Base-by-base conservation (phyloP, 2,329 filamentous ascomycete species). In the Venturia pyrina region DNA sequence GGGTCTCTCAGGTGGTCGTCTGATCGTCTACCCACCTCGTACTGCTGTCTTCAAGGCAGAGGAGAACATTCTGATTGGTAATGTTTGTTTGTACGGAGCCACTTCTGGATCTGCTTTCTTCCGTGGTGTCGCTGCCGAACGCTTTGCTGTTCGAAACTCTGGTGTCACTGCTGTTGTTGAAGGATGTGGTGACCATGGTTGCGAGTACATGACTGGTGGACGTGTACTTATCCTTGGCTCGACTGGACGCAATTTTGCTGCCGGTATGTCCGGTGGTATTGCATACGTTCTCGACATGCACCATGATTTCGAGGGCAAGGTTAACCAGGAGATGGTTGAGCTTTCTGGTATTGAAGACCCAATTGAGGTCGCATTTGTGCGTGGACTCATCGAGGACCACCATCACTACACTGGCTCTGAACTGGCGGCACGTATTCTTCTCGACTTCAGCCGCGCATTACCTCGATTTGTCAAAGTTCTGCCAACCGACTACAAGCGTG, bases 171-270 rank as follows among this genome's bases (percentile, higher is more conserved):
- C 93, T n/a, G 90, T 98, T 69, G 93, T 97, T 68, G 93, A 98
- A 79, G 93, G 93, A 79, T 86, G 96, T 70, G 93, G 93, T 82
- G 93, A 98, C 77, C 93, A 98, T 76, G 90, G 91, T 69, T 97
- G 93, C 75, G 93, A 98, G 83, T 98, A 98, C 85, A 98, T 98
- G 93, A 97, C 93, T 73, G 93, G 93, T 75, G 93, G 93, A 75
- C 91, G 93, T 74, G 83, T 97, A 63, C 81, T 98, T 69, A 85
- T 96, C 73, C 84, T 98, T 61, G 93, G 93, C 67, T 87, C 85
- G 72, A 96, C 92, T 74, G 93, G 93, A 59, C 93, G 93, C 72
- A 98, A 98, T 83, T 98, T 98, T 74, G 93, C 93, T 72, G 93
- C 93, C 68, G 93, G 93, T 83, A 98, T 98, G 93, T 97, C 93